Conservation (phyloP, 371 early-diverging fungal species). For the Dichotomocladium elegans region DNA sequence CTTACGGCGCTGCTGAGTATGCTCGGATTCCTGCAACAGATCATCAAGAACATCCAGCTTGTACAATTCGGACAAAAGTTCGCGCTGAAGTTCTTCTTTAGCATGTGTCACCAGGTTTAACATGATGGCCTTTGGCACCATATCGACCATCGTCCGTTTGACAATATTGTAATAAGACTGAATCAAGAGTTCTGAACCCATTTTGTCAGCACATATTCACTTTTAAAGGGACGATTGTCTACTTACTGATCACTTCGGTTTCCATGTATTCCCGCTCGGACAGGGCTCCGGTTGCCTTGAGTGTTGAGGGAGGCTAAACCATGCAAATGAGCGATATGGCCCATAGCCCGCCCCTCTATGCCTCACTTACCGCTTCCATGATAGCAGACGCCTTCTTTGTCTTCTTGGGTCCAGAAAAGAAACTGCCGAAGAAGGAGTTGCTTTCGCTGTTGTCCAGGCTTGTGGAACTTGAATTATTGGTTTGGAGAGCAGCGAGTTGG, state of each 20-base stretch:
- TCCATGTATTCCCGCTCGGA: slow-evolving; percentile 97
- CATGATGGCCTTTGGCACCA: slow-evolving; percentile 99
- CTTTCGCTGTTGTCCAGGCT: slow-evolving; percentile 9
- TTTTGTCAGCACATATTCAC: too few relatives aligned
- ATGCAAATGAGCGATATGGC: not conserved
- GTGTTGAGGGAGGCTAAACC: slow-evolving; percentile 81
- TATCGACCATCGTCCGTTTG: slow-evolving; percentile 95
- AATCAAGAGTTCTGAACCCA: slow-evolving; percentile 83
- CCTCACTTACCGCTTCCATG: slow-evolving; percentile 68
- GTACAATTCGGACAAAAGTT: slow-evolving; percentile 94
- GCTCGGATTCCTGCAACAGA: slow-evolving; percentile 92
- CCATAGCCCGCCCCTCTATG: not conserved
- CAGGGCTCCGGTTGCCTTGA: slow-evolving; percentile 92
- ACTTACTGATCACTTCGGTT: slow-evolving; percentile 95
- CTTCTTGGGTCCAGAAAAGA: slow-evolving; percentile 81
- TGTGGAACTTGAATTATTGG: slow-evolving; percentile 21
- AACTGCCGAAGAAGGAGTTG: slow-evolving; percentile 88
- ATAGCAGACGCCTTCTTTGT: slow-evolving; percentile 53
- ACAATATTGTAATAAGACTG: slow-evolving; percentile 96
- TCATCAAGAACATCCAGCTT: slow-evolving; percentile 89
- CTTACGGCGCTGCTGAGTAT: slow-evolving; percentile 83
- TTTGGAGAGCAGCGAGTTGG: slow-evolving; percentile 25
- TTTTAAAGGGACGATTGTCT: not conserved
- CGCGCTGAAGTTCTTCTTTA: slow-evolving; percentile 93
- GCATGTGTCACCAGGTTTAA: slow-evolving; percentile 89